Percentiles rank a stretch among this genome's conserved stretches.
phyloP scores from a whole-genome alignment of 2,329 filamentous ascomycete genomes.

The Ascosphaera pollenicola region DNA sequence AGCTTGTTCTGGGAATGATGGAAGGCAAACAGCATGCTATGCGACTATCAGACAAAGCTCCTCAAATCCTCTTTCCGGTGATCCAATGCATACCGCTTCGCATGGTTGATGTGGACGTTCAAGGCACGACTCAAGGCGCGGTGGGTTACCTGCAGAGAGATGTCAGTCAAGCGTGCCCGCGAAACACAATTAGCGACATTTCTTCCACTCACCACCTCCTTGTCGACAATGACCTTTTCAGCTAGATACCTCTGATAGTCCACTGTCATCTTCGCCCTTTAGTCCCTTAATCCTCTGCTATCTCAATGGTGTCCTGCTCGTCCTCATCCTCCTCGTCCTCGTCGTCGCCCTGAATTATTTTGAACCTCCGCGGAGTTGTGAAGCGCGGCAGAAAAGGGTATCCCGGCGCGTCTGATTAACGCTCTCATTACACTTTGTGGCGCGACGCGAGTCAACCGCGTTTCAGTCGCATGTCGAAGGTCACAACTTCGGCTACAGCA shows the following conservation, averaged over 20 bases:
- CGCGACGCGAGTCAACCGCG: not conserved
- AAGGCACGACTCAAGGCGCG: slow-evolving; percentile 61
- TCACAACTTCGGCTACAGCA: not conserved
- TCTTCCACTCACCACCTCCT: slow-evolving; percentile 44
- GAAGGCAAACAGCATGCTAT: slow-evolving; percentile 71
- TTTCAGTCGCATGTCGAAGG: not conserved
- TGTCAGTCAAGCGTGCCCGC: slow-evolving; percentile 4
- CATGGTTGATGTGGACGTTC: slow-evolving; percentile 63
- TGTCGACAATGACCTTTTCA: slow-evolving; percentile 53
- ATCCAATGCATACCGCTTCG: slow-evolving; percentile 50
- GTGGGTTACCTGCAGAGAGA: slow-evolving; percentile 51
- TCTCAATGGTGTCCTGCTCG: too few species aligned
- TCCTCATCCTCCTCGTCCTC: not conserved
- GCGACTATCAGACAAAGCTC: slow-evolving; percentile 3
- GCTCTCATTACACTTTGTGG: too few species aligned
- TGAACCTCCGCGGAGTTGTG: too few species aligned
- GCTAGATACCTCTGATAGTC: slow-evolving; percentile 54
- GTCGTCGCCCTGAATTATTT: not conserved
- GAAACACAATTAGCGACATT: not conserved
- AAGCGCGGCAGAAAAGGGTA: too few species aligned
- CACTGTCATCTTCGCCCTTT: slow-evolving; percentile 14
- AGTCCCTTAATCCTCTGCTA: not conserved
- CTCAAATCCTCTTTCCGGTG: not conserved
- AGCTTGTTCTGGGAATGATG: slow-evolving; percentile 55
- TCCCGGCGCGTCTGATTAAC: too few species aligned